Evolutionary conservation across 1,284 basidiomycete genomes (phyloP).

Genomic region (Ganoderma lingzhi): DNA sequence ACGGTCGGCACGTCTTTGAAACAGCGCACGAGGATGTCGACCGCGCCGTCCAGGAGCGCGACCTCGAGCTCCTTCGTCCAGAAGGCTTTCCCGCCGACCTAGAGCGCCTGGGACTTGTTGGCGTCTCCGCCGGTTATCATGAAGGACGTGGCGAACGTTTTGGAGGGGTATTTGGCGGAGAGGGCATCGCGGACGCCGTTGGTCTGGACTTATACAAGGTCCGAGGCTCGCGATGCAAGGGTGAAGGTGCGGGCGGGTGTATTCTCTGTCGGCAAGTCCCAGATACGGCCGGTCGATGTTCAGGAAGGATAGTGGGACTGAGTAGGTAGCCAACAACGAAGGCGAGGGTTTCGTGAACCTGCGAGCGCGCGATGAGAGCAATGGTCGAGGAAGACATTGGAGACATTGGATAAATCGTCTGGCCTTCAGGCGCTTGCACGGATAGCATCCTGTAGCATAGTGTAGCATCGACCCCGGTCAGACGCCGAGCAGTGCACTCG

Average conservation of each 20-base stretch:
- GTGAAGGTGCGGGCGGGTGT: slow-evolving; percentile 51
- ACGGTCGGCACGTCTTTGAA: slow-evolving; percentile 95
- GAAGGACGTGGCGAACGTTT: slow-evolving; percentile 77
- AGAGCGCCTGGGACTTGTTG: slow-evolving; percentile 86
- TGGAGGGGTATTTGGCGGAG: slow-evolving; percentile 52
- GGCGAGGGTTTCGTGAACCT: no score
- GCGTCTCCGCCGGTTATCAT: slow-evolving; percentile 94
- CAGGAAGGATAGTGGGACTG: background rate
- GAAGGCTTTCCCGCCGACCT: slow-evolving; percentile 86
- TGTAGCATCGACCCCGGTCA: no score
- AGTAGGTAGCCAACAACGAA: background rate
- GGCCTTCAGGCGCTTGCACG: no score
- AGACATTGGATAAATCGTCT: no score
- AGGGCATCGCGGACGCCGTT: slow-evolving; percentile 74
- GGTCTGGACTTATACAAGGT: slow-evolving; percentile 90
- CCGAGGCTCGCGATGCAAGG: slow-evolving; percentile 86
- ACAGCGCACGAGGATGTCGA: slow-evolving; percentile 95
- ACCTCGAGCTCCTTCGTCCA: slow-evolving; percentile 98
- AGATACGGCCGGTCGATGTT: background rate
- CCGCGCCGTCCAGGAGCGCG: slow-evolving; percentile 72
- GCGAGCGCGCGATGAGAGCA: no score
- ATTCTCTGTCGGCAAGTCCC: slow-evolving; percentile 5
- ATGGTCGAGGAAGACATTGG: no score
- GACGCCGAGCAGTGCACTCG: no score
- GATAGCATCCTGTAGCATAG: no score